A percentile compares a stretch with the other conserved stretches of the same genome.
Evolutionary conservation across 176 grass and related monocot species (phyloP).

Genomic region (Chloris gayana): DNA sequence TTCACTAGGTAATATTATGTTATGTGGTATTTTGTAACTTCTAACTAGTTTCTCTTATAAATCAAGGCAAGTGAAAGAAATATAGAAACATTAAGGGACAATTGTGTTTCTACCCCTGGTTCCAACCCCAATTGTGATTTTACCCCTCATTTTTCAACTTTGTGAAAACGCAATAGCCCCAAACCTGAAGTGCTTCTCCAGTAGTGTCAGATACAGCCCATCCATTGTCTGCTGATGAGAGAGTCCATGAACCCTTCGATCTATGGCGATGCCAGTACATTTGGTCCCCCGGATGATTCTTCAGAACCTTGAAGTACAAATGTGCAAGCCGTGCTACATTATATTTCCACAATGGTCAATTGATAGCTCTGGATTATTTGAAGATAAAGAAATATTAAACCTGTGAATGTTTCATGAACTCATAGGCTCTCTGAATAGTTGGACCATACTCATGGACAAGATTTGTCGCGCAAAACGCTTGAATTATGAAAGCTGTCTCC

Average conservation of each 20-base stretch:
- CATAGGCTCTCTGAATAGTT: slow-evolving; percentile 54
- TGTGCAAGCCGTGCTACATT: neutral
- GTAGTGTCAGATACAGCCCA: slow-evolving; percentile 65
- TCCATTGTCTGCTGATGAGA: slow-evolving; percentile 63
- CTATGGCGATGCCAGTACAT: slow-evolving; percentile 54
- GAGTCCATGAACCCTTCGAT: slow-evolving; percentile 66
- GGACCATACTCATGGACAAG: slow-evolving; percentile 55
- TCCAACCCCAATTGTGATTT: too few species aligned
- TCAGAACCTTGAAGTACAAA: slow-evolving; percentile 41
- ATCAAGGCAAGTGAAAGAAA: too few species aligned
- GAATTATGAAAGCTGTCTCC: slow-evolving; percentile 84
- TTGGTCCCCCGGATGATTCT: slow-evolving; percentile 60
- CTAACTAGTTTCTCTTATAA: too few species aligned
- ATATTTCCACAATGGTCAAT: neutral
- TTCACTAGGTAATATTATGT: neutral
- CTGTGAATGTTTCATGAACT: slow-evolving; percentile 61
- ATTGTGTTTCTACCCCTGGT: too few species aligned
- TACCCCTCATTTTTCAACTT: too few species aligned
- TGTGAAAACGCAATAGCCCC: too few species aligned
- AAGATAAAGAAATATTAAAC: slow-evolving; percentile 19
- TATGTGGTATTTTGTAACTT: neutral
- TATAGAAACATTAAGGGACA: too few species aligned
- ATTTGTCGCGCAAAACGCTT: slow-evolving; percentile 65
- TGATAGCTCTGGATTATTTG: neutral
- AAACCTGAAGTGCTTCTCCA: slow-evolving; percentile 57